Percentiles rank a stretch among this genome's conserved stretches.
These are phyloP conservation scores for Ammopiptanthus mongolicus DNA, from an alignment of 306 rosid species.

Conservation along the genomic window DNA sequence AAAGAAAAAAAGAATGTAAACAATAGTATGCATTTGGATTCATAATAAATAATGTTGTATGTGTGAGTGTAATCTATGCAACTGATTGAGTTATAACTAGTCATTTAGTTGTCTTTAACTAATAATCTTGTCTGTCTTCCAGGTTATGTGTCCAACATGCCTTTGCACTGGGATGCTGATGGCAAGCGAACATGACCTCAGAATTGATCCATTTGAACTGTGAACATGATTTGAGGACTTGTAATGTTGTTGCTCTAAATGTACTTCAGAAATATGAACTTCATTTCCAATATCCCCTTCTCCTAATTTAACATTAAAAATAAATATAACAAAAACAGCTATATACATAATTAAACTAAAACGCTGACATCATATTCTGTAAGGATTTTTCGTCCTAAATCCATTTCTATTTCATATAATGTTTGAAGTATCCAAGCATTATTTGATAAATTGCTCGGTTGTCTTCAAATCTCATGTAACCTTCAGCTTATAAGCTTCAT, in stretches of 20 bases:
- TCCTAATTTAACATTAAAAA: neutral
- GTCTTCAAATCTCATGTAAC: too few species aligned
- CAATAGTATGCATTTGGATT: neutral
- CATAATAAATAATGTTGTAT: neutral
- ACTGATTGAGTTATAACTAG: neutral
- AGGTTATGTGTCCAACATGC: slow-evolving; percentile 98
- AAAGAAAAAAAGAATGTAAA: neutral
- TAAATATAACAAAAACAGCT: neutral
- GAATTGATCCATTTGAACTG: slow-evolving; percentile 81
- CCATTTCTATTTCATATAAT: too few species aligned
- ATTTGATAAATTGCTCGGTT: too few species aligned
- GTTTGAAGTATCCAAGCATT: too few species aligned
- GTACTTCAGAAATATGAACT: neutral
- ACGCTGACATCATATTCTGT: neutral
- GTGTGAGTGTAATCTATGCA: neutral
- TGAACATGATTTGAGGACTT: neutral
- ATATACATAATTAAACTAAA: neutral
- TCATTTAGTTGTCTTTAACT: neutral
- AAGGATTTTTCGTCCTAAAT: neutral
- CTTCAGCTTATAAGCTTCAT: too few species aligned
- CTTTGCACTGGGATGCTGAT: slow-evolving; percentile 94
- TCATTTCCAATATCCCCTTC: neutral
- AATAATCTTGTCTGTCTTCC: neutral
- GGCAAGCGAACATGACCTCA: slow-evolving; percentile 93
- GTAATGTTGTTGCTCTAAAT: neutral